Base-by-base conservation (phyloP, 2,329 filamentous ascomycete genomes). In the Sporothrix phasma region DNA sequence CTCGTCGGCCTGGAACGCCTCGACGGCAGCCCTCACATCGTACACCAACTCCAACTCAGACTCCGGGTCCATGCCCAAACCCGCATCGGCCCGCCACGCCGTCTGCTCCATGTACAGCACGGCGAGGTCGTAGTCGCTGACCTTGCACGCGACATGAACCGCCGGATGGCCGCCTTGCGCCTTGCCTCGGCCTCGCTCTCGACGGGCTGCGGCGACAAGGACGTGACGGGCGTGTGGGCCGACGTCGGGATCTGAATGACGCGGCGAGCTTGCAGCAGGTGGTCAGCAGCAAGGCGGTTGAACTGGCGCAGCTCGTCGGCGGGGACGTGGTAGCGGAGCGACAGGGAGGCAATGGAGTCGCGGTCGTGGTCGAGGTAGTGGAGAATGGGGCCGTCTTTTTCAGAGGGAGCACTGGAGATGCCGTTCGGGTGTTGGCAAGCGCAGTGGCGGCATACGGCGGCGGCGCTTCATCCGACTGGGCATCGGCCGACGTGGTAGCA, bases 91-190 rank as follows among this genome's bases (percentile, higher is more conserved):
- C 4, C 60, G 61, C 24, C 61, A 41, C 51, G 17, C 45, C 15
- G 66, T 63, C 54, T 66, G 63, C 70, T 90, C 83, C 49, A 94
- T 79, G 73, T 94, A 94, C 22, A 92, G 73, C 31, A 89, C 73
- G 1, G 90, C 90, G 60, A 91, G 79, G 71, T 91, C 87, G 76
- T 86, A 92, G 78, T 92, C 88, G 26, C 83, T 78, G 31, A 90
- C 87, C 72, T 93, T 93, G 75, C 87, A 90, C 1, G 81, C 80
- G 2, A 90, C 85, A 92, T 92, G 79, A 88, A 93, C 66, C 88
- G 83, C 47, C 90, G 80, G 39, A 93, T 80, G 71, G 86, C 87
- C 19, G 77, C 80, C 75, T 90, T 92, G 67, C 85, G 81, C 59
- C 82, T 77, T 74, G 89, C 87, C 70, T 91, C 89, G 53, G 88